phyloP scores from a whole-genome alignment of 2,329 filamentous ascomycete species.

The Clonostachys byssicola region DNA sequence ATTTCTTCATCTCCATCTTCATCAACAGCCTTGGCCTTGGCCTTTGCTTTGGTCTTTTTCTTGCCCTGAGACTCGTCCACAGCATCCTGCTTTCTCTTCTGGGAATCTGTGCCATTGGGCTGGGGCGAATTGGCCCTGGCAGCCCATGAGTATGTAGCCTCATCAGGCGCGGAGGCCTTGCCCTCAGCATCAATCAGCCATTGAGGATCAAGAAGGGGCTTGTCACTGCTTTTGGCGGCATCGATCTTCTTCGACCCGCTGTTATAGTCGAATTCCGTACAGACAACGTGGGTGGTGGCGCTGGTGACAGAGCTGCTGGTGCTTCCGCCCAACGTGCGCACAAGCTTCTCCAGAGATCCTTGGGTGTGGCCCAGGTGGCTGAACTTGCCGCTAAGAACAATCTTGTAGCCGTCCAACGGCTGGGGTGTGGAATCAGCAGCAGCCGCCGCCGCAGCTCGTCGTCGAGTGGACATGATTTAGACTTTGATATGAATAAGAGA shows the following conservation, averaged over 20 bases:
- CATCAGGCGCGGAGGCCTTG: not conserved
- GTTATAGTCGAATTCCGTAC: constrained; percentile 46
- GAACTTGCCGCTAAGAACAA: constrained; percentile 61
- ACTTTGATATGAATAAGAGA: not conserved
- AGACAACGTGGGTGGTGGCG: constrained; percentile 52
- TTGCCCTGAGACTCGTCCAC: constrained; percentile 10
- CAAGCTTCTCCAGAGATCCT: constrained; percentile 34
- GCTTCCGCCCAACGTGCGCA: constrained; percentile 43
- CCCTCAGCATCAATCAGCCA: constrained; percentile 46
- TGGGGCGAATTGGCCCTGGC: not conserved
- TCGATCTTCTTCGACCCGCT: constrained; percentile 46
- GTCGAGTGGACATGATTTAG: constrained; percentile 1
- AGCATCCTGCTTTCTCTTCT: constrained; percentile 17
- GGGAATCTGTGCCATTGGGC: constrained; percentile 14
- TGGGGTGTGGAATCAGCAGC: constrained; percentile 4
- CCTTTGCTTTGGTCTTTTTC: constrained; percentile 6
- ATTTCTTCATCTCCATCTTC: constrained; percentile 9
- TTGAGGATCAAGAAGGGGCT: constrained; percentile 52
- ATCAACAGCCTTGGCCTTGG: constrained; percentile 25
- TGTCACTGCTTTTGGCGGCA: constrained; percentile 35
- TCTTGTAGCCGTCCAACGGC: constrained; percentile 40
- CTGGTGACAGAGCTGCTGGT: constrained; percentile 41
- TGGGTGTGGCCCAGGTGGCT: constrained; percentile 47
- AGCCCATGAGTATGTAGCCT: not conserved
- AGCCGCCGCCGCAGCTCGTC: constrained; percentile 5